These are phyloP conservation scores for Ophiostoma australiae DNA, from an alignment of 2,329 filamentous ascomycete species.

Conservation along the genomic window DNA sequence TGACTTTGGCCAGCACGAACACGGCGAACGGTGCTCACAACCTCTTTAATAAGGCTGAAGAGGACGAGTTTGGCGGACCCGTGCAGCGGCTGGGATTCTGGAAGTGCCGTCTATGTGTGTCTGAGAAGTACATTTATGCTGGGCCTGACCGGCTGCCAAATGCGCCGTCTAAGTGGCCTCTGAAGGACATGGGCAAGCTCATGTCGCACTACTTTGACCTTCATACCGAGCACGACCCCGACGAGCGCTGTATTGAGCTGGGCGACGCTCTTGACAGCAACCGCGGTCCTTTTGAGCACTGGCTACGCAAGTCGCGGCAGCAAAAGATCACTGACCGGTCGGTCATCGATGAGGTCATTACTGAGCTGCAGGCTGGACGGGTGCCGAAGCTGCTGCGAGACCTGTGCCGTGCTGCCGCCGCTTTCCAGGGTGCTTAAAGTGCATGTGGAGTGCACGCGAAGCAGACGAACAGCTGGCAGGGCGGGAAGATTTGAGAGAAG, in stretches of 20 bases:
- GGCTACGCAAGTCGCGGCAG: slow-evolving; percentile 41
- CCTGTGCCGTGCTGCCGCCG: slow-evolving; percentile 32
- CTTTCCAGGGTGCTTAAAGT: slow-evolving; percentile 27
- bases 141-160: slow-evolving; percentile 40
- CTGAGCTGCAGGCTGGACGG: slow-evolving; percentile 35
- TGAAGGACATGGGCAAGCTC: slow-evolving; percentile 45
- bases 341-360: slow-evolving; percentile 38
- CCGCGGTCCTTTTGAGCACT: slow-evolving; percentile 45
- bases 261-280: slow-evolving; percentile 41
- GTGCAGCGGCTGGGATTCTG: slow-evolving; percentile 44
- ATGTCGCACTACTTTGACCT: slow-evolving; percentile 45
- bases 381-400: slow-evolving; percentile 34
- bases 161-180: slow-evolving; percentile 44
- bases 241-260: slow-evolving; percentile 42
- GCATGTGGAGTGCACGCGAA: neutral
- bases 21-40: slow-evolving; percentile 17
- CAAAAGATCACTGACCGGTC: slow-evolving; percentile 36
- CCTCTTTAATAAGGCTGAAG: slow-evolving; percentile 25
- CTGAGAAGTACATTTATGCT: slow-evolving; percentile 41
- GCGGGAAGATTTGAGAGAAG: neutral
- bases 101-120: slow-evolving; percentile 44
- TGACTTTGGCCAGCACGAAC: neutral
- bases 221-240: slow-evolving; percentile 42
- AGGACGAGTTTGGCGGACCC: slow-evolving; percentile 26
- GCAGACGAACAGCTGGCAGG: neutral